Conservation (phyloP, 2,329 filamentous ascomycete genomes). For the Colletotrichum magnum region DNA sequence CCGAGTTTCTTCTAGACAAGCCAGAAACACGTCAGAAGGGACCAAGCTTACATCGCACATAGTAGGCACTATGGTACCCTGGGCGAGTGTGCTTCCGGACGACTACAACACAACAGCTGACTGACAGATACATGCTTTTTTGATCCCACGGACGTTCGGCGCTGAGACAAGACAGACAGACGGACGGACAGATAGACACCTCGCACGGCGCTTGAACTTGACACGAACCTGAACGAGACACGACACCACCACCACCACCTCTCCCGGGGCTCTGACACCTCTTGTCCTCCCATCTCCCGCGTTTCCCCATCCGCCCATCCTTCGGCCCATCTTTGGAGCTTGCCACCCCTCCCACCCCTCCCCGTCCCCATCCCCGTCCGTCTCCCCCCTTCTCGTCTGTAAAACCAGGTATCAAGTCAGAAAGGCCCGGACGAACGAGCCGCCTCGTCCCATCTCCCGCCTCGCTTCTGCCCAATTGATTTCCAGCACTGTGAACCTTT, state of each 20-base stretch:
- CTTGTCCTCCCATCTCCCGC: conserved; percentile 35
- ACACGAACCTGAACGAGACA: conserved; percentile 26
- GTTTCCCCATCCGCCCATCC: conserved; percentile 32
- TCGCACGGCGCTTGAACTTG: conserved; percentile 13
- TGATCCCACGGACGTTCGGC: conserved; percentile 29
- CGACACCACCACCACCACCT: conserved; percentile 2
- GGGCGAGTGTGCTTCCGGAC: not conserved
- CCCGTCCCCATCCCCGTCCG: not conserved
- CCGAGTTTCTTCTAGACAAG: conserved; percentile 23
- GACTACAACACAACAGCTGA: conserved; percentile 15
- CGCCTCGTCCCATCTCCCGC: conserved; percentile 33
- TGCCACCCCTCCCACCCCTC: conserved; percentile 2
- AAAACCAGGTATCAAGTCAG: conserved; percentile 31
- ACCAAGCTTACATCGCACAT: not conserved
- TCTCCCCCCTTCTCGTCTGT: conserved; percentile 14
- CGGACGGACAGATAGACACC: not conserved
- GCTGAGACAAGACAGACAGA: conserved; percentile 16
- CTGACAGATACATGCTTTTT: conserved; percentile 1
- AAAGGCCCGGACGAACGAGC: conserved; percentile 35
- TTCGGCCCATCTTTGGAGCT: conserved; percentile 28
- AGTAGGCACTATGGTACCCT: no score
- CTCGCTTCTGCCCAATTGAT: conserved; percentile 27
- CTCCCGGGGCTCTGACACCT: conserved; percentile 34
- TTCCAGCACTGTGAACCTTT: conserved; percentile 5
- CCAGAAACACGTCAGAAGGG: conserved; percentile 13